A percentile compares a stretch with the other conserved stretches of the same genome.
phyloP scores from a whole-genome alignment of 1,139 yeast species.

The Pichia sp. region DNA sequence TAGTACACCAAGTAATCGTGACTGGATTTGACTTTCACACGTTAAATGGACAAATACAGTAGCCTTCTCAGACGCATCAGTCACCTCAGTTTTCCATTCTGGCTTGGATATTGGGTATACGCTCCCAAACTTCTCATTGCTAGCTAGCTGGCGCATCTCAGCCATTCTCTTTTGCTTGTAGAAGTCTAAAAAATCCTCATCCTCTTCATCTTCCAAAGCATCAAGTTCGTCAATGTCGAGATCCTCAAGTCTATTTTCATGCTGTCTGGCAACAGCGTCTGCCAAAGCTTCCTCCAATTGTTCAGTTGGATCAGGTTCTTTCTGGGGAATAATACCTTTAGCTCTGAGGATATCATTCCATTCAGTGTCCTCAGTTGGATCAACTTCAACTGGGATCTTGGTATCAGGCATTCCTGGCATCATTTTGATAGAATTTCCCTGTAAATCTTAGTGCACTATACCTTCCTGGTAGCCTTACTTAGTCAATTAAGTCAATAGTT shows the following conservation, averaged over 20 bases:
- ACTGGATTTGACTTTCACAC: conserved; percentile 61
- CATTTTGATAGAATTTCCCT: conserved; percentile 2
- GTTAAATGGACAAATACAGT: conserved; percentile 78
- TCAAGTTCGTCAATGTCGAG: conserved; percentile 74
- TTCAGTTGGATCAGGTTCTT: conserved; percentile 82
- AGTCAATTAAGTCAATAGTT: too few relatives aligned
- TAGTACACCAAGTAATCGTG: conserved; percentile 57
- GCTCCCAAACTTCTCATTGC: conserved; percentile 64
- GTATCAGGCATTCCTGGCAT: conserved; percentile 24
- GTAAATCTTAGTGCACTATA: too few relatives aligned
- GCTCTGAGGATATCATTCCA: conserved; percentile 94
- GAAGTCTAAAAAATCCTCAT: conserved; percentile 30
- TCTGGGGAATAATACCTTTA: conserved; percentile 89
- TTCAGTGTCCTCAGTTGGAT: conserved; percentile 94
- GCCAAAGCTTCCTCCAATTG: conserved; percentile 83
- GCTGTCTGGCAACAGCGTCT: conserved; percentile 71
- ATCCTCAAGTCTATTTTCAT: conserved; percentile 66
- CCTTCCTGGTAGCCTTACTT: too few relatives aligned
- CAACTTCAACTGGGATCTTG: conserved; percentile 75
- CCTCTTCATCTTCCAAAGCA: conserved; percentile 35
- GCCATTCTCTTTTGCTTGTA: conserved; percentile 73
- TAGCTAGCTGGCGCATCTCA: conserved; percentile 57
- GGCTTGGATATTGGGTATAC: conserved; percentile 76
- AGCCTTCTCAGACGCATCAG: conserved; percentile 56
- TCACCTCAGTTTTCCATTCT: conserved; percentile 80